Evolutionary conservation across 345 rosid species (phyloP).

Genomic region (Eucalyptus pauciflora): DNA sequence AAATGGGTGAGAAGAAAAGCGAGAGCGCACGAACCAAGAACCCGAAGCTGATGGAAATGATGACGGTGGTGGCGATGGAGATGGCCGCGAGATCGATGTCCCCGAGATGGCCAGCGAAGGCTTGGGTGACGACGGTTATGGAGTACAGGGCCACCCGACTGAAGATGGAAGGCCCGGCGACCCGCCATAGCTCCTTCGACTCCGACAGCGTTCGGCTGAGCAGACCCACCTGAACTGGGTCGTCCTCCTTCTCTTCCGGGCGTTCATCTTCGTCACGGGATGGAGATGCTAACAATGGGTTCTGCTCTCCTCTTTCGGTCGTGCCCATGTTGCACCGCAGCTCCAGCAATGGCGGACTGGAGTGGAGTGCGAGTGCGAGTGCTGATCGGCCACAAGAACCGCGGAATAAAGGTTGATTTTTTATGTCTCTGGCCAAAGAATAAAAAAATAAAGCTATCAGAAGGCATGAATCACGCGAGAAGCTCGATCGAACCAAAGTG

Average conservation of each 20-base stretch:
- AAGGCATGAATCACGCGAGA: not conserved
- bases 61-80: conserved; percentile 41
- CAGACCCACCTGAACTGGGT: not conserved
- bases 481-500: not conserved
- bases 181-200: conserved; percentile 28
- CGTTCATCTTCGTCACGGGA: not conserved
- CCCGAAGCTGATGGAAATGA: conserved; percentile 30
- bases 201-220: conserved; percentile 12
- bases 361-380: not conserved
- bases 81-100: conserved; percentile 46
- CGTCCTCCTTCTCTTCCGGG: not conserved
- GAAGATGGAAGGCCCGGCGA: conserved; percentile 45
- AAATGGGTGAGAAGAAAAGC: not conserved
- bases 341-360: not conserved
- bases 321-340: not conserved
- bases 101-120: conserved; percentile 38
- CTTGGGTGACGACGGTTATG: conserved; percentile 31
- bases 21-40: conserved; percentile 18
- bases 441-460: not conserved
- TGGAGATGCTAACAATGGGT: not conserved
- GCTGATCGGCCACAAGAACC: not conserved
- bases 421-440: not conserved
- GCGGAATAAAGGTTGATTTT: not conserved
- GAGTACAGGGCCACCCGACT: conserved; percentile 45
- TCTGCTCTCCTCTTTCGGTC: not conserved